A percentile compares a stretch with the other conserved stretches of the same genome.
Evolutionary conservation across 2,329 filamentous ascomycete genomes (phyloP).

Genomic region (Cylindrodendrum hubeiense): DNA sequence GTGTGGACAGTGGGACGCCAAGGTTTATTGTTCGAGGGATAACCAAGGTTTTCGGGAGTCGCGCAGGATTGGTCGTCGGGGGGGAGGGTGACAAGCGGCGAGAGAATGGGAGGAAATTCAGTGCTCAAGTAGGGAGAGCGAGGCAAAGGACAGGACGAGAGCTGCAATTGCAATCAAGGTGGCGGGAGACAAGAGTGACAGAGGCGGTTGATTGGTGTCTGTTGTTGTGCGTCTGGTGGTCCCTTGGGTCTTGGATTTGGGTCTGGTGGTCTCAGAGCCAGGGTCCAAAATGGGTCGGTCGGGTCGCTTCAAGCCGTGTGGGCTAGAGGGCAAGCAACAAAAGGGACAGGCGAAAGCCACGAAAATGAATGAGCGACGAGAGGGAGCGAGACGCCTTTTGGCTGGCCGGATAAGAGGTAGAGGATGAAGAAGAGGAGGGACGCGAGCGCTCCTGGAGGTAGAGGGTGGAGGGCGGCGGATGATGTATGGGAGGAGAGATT

Average conservation of each 20-base stretch:
- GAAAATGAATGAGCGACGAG: neutral
- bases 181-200: neutral
- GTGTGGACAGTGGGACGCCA: too few species aligned
- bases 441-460: neutral
- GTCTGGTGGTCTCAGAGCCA: slow-evolving; percentile 6
- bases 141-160: neutral
- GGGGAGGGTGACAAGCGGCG: neutral
- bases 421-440: neutral
- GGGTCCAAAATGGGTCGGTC: neutral
- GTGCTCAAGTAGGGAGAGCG: neutral
- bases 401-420: neutral
- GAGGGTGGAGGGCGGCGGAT: neutral
- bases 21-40: neutral
- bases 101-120: neutral
- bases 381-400: neutral
- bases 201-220: neutral
- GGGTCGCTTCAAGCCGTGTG: neutral
- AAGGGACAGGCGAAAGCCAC: neutral
- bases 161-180: neutral
- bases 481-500: neutral
- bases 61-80: neutral
- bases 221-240: neutral
- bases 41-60: neutral
- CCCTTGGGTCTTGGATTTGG: neutral
- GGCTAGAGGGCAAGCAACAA: neutral